Percentiles rank a stretch among this genome's conserved stretches.
Conservation (phyloP, 257 asterid species). For the Lavandula angustifolia region DNA sequence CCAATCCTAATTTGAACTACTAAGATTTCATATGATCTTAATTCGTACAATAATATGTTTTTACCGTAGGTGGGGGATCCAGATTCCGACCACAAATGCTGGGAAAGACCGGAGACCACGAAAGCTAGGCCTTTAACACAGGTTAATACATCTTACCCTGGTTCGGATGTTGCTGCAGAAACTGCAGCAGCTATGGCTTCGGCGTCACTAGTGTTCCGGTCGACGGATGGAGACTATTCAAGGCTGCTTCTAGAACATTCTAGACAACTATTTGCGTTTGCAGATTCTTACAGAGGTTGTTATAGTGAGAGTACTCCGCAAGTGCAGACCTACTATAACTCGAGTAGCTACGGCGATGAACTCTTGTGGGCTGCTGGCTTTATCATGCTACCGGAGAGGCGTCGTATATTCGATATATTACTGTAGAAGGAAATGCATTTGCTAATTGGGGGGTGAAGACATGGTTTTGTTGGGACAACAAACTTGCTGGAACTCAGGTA, state of each 20-base stretch:
- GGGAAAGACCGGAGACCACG: conserved; percentile 63
- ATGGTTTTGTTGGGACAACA: conserved; percentile 72
- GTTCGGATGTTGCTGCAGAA: conserved; percentile 76
- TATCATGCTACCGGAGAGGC: conserved; percentile 56
- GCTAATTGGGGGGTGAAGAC: conserved; percentile 55
- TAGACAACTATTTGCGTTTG: conserved; percentile 50
- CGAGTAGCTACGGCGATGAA: conserved; percentile 66
- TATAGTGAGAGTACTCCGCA: conserved; percentile 54
- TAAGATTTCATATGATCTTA: no score
- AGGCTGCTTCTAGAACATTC: conserved; percentile 52
- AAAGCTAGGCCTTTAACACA: conserved; percentile 45
- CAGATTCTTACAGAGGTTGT: conserved; percentile 52
- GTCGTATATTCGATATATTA: conserved; percentile 42
- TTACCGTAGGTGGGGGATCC: conserved; percentile 61
- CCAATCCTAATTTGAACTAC: background rate
- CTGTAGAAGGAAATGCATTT: conserved; percentile 41
- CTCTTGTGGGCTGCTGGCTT: conserved; percentile 85
- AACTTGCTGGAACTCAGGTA: conserved; percentile 67
- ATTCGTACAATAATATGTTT: background rate
- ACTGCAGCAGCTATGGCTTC: conserved; percentile 79
- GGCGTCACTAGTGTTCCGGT: conserved; percentile 57
- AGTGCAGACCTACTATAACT: conserved; percentile 52
- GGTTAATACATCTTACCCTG: conserved; percentile 56
- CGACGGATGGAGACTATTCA: conserved; percentile 44
- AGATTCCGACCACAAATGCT: conserved; percentile 58